phyloP scores from a whole-genome alignment of 2,329 filamentous ascomycete species.

The Fusarium kyushuense region DNA sequence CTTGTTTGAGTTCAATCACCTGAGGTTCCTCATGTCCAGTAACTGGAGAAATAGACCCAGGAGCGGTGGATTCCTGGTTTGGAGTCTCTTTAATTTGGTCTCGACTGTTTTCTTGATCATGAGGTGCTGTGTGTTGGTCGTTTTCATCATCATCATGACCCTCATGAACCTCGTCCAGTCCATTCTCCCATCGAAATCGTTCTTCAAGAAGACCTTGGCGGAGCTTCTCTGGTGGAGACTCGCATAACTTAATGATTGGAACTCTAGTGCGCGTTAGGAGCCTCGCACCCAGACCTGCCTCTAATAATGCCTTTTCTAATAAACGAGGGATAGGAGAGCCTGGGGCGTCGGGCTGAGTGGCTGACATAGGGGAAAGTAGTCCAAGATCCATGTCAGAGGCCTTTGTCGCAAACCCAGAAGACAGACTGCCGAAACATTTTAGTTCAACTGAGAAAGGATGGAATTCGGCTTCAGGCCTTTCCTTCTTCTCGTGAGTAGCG shows the following conservation, averaged over 20 bases:
- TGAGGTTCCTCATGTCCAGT: constrained; percentile 31
- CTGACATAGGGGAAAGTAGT: constrained; percentile 74
- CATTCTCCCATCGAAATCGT: constrained; percentile 77
- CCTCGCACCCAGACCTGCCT: constrained; percentile 78
- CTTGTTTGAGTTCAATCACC: constrained; percentile 57
- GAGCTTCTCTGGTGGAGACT: constrained; percentile 73
- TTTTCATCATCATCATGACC: constrained; percentile 55
- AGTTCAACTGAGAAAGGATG: constrained; percentile 71
- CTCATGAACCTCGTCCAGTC: constrained; percentile 56
- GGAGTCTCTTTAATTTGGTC: constrained; percentile 5
- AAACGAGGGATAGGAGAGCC: constrained; percentile 76
- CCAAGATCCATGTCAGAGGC: constrained; percentile 93
- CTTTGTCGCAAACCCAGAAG: constrained; percentile 86
- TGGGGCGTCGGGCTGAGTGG: constrained; percentile 63
- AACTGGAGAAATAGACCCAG: constrained; percentile 42
- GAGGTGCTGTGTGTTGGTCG: constrained; percentile 42
- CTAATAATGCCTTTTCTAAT: constrained; percentile 79
- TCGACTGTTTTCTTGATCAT: constrained; percentile 46
- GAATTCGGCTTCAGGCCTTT: constrained; percentile 59
- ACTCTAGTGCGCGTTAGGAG: constrained; percentile 83
- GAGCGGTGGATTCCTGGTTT: constrained; percentile 9
- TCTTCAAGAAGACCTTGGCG: constrained; percentile 71
- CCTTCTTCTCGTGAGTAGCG: constrained; percentile 61
- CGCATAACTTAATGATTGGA: constrained; percentile 88
- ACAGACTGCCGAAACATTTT: constrained; percentile 84